phyloP scores from a whole-genome alignment of 2,329 filamentous ascomycete species.

The Fusarium phyllophilum region DNA sequence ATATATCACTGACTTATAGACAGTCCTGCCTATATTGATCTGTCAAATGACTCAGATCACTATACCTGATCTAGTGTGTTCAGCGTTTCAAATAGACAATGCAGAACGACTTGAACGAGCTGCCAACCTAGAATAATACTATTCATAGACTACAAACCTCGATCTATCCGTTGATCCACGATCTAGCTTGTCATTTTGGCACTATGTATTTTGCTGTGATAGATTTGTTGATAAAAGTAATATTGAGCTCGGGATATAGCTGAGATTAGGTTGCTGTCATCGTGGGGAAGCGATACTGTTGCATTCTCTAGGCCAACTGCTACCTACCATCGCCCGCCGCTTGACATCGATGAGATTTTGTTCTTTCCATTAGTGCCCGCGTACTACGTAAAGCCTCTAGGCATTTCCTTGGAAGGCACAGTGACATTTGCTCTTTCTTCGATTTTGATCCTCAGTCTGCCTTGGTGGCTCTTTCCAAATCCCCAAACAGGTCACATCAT shows the following conservation, averaged over 20 bases:
- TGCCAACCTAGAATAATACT: neutral
- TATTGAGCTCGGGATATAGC: slow-evolving; percentile 17
- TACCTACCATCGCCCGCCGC: slow-evolving; percentile 3
- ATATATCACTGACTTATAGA: neutral
- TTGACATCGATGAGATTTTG: neutral
- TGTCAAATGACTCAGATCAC: slow-evolving; percentile 4
- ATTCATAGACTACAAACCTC: neutral
- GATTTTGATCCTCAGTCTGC: neutral
- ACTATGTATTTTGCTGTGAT: neutral
- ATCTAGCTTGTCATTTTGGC: neutral
- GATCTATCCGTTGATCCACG: slow-evolving; percentile 6
- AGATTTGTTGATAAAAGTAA: slow-evolving; percentile 7
- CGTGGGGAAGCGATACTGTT: slow-evolving; percentile 27
- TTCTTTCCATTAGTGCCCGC: neutral
- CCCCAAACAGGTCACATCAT: slow-evolving; percentile 4
- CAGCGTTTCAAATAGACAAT: slow-evolving; percentile 13
- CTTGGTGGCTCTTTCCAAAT: slow-evolving; percentile 11
- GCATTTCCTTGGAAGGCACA: neutral
- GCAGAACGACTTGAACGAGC: neutral
- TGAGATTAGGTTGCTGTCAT: slow-evolving; percentile 24
- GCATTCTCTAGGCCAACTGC: slow-evolving; percentile 11
- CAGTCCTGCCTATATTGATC: slow-evolving; percentile 8
- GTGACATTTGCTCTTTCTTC: neutral
- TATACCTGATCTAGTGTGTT: neutral
- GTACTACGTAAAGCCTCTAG: neutral